A percentile compares a stretch with the other conserved stretches of the same genome.
These are phyloP conservation scores for Brachypodium distachyon DNA, from an alignment of 202 grass and related monocot genomes.

Conservation along the genomic window DNA sequence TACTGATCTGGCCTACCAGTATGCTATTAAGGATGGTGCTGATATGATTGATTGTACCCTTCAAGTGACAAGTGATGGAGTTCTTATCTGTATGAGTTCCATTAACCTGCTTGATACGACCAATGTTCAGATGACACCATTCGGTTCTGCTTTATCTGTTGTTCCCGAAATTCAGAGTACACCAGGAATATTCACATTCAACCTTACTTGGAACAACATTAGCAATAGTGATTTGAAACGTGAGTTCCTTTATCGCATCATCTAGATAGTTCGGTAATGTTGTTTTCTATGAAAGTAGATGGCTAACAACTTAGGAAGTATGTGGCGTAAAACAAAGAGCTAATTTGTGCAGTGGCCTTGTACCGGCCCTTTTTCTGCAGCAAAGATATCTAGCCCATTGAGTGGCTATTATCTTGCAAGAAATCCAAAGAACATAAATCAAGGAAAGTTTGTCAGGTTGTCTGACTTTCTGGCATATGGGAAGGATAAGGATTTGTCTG, in stretches of 20 bases:
- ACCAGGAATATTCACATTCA: slow-evolving; percentile 75
- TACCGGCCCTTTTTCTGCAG: slow-evolving; percentile 29
- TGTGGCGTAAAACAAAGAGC: neutral
- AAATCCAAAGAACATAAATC: slow-evolving; percentile 53
- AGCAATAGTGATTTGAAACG: slow-evolving; percentile 35
- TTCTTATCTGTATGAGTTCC: slow-evolving; percentile 81
- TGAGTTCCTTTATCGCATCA: slow-evolving; percentile 21
- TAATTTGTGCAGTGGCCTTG: slow-evolving; percentile 13
- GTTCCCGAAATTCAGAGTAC: slow-evolving; percentile 15
- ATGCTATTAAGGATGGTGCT: slow-evolving; percentile 55
- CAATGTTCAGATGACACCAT: slow-evolving; percentile 36
- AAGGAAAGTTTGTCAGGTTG: slow-evolving; percentile 52
- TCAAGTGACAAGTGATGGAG: slow-evolving; percentile 60
- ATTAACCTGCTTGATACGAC: slow-evolving; percentile 45
- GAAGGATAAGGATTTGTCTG: slow-evolving; percentile 47
- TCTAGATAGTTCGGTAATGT: neutral
- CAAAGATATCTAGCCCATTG: slow-evolving; percentile 55
- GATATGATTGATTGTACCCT: slow-evolving; percentile 91
- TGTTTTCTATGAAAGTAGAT: neutral
- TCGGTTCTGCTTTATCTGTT: slow-evolving; percentile 14
- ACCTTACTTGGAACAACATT: slow-evolving; percentile 63
- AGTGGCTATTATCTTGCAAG: slow-evolving; percentile 2
- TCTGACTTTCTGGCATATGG: slow-evolving; percentile 60
- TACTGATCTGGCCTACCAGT: slow-evolving; percentile 66
- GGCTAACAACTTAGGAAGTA: neutral